A percentile compares a stretch with the other conserved stretches of the same genome.
These are phyloP conservation scores for Macrophomina tecta DNA, from an alignment of 2,329 filamentous ascomycete genomes.

Conservation along the genomic window DNA sequence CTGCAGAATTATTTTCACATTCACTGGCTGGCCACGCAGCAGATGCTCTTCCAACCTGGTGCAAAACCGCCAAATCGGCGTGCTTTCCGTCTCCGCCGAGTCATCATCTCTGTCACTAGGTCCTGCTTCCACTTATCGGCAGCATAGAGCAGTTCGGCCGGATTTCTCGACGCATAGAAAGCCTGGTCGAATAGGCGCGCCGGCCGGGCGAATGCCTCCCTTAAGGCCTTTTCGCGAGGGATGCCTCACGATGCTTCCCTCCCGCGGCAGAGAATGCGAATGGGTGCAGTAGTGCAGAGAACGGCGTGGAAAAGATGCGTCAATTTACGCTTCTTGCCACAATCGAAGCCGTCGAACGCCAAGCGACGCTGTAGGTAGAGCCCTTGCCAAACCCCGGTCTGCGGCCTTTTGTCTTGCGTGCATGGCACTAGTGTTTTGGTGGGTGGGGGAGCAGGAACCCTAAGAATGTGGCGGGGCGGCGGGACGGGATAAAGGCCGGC, in stretches of 20 bases:
- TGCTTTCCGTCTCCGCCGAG: too few species aligned
- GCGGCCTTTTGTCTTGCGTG: conserved; percentile 3
- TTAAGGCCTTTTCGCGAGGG: background rate
- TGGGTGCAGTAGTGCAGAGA: background rate
- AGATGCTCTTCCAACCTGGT: too few species aligned
- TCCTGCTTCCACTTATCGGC: too few species aligned
- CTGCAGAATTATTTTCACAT: too few species aligned
- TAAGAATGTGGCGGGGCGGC: background rate
- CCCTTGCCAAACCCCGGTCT: background rate
- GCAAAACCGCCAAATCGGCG: too few species aligned
- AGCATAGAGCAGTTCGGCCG: too few species aligned
- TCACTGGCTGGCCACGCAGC: too few species aligned
- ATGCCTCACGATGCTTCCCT: background rate
- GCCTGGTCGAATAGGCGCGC: too few species aligned
- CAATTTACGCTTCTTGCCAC: conserved; percentile 5
- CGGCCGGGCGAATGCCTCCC: background rate
- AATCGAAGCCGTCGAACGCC: background rate
- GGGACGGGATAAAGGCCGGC: conserved; percentile 15
- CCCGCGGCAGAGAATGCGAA: background rate
- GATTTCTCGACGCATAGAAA: too few species aligned
- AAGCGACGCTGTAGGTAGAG: background rate
- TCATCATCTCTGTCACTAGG: too few species aligned
- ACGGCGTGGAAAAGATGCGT: background rate
- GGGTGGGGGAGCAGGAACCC: conserved; percentile 1
- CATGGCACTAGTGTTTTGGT: conserved; percentile 22